Base-by-base conservation (phyloP, 495 filamentous ascomycete species). In the Annulohypoxylon bovei region DNA sequence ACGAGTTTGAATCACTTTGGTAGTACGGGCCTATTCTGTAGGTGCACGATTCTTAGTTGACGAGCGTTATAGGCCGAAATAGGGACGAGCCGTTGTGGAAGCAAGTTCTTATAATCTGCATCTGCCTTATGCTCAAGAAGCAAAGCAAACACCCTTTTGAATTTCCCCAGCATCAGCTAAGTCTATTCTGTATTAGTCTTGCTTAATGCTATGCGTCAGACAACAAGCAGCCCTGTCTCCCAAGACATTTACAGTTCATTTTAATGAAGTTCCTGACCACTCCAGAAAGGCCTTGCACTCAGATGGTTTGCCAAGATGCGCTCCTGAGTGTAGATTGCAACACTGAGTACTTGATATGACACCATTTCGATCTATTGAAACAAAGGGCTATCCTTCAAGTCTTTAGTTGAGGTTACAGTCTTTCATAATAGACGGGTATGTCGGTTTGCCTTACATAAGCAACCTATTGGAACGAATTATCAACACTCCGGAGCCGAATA, bases 51-150 rank as follows among this genome's bases (percentile, higher is more conserved):
- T 50, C 58, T 65, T 67, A 57, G 42, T 65, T 33, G 46, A 65
- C 42, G 30, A 55, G n/a, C 39, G 25, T 53, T 68, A 73, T 56
- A 56, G 54, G 55, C 68, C 62, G 71, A 74, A 64, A 72, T 74
- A 74, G 65, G 58, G 47, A 65, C 67, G 67, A 61, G 35, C 67
- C 39, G 59, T 54, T 20, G 66, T 49, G 23, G 47, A 71, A 52
- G 27, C 71, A 56, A 42, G 52, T 11, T 55, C 62, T 39, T 61
- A 73, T 65, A 49, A 62, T 37, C 32, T 37, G 20, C 20, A 46
- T 20, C 40, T 37, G 27, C 68, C 46, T 28, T 12, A 54, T 62
- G 28, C 52, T 53, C 44, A 44, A 62, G 58, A 54, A 59, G 52
- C 46, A 22, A 67, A 56, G 52, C 28, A 25, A 56, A 57, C 28